phyloP scores from a whole-genome alignment of 495 filamentous ascomycete species.

The Echria macrotheca region DNA sequence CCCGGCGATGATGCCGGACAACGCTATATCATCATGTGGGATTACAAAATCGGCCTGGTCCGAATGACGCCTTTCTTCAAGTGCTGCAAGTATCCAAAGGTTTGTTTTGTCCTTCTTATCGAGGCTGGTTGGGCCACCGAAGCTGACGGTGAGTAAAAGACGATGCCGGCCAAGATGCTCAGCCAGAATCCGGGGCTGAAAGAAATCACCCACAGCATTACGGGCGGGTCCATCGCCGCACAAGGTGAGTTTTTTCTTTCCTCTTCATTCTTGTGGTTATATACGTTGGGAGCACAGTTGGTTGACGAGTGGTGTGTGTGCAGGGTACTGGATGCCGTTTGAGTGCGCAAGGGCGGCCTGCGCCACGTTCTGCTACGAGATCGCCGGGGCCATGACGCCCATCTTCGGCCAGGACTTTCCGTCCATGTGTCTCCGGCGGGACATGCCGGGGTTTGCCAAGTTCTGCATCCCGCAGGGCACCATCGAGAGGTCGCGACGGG shows the following conservation, averaged over 20 bases:
- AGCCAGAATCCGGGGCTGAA: slow-evolving; percentile 73
- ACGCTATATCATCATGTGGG: slow-evolving; percentile 86
- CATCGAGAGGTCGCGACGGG: no score
- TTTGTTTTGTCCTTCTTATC: slow-evolving; percentile 26
- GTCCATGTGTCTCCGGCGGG: slow-evolving; percentile 57
- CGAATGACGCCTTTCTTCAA: slow-evolving; percentile 95
- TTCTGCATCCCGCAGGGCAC: no score
- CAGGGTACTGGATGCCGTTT: slow-evolving; percentile 98
- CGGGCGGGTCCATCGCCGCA: slow-evolving; percentile 79
- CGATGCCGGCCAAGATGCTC: slow-evolving; percentile 76
- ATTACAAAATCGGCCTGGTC: slow-evolving; percentile 93
- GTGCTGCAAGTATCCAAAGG: slow-evolving; percentile 80
- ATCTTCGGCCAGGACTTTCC: slow-evolving; percentile 83
- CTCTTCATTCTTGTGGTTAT: no score
- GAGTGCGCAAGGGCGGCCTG: slow-evolving; percentile 76
- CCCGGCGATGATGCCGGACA: slow-evolving; percentile 60
- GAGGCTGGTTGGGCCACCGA: no score
- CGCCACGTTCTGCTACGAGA: slow-evolving; percentile 79
- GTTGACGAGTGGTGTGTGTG: no score
- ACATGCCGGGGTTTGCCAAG: slow-evolving; percentile 51
- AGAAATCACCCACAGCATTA: slow-evolving; percentile 88
- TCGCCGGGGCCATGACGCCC: slow-evolving; percentile 78
- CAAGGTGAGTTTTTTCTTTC: slow-evolving; percentile 59
- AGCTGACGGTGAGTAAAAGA: no score
- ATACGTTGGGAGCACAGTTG: no score